Percentiles rank a stretch among this genome's conserved stretches.
Conservation (phyloP, 164 flowering plant species). For the Vitis labrusca region DNA sequence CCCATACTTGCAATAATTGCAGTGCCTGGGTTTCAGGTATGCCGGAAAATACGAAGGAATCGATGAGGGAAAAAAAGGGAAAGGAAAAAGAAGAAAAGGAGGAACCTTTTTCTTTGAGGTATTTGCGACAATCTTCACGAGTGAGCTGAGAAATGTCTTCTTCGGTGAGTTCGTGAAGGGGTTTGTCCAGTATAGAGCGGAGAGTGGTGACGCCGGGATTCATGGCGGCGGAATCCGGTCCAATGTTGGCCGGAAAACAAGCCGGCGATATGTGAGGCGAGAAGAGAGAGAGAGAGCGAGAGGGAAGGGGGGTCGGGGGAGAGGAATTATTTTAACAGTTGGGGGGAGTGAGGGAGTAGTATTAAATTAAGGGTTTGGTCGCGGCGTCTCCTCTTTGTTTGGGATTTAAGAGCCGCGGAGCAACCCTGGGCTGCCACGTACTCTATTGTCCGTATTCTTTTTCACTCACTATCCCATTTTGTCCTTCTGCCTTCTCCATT, state of each 20-base stretch:
- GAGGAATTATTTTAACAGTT: background rate
- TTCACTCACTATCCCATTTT: background rate
- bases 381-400: constrained; percentile 29
- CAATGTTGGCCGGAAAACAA: background rate
- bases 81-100: background rate
- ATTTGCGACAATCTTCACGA: constrained; percentile 93
- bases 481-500: background rate
- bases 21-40: background rate
- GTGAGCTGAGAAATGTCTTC: constrained; percentile 97
- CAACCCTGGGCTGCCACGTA: constrained; percentile 64
- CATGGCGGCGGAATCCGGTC: constrained; percentile 38
- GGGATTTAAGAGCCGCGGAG: constrained; percentile 26
- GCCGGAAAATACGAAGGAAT: constrained; percentile 6
- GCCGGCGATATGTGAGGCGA: constrained; percentile 4
- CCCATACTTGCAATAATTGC: background rate
- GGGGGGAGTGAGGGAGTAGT: constrained; percentile 2
- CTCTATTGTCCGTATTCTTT: background rate
- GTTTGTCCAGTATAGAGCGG: constrained; percentile 77
- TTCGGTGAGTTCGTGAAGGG: constrained; percentile 75
- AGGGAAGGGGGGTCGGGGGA: background rate
- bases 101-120: constrained; percentile 86
- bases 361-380: background rate
- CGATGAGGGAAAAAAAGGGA: constrained; percentile 2
- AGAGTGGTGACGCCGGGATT: constrained; percentile 32
- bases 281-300: background rate